Base-by-base conservation (phyloP, 2,329 filamentous ascomycete genomes). In the Aspergillus amoenus region DNA sequence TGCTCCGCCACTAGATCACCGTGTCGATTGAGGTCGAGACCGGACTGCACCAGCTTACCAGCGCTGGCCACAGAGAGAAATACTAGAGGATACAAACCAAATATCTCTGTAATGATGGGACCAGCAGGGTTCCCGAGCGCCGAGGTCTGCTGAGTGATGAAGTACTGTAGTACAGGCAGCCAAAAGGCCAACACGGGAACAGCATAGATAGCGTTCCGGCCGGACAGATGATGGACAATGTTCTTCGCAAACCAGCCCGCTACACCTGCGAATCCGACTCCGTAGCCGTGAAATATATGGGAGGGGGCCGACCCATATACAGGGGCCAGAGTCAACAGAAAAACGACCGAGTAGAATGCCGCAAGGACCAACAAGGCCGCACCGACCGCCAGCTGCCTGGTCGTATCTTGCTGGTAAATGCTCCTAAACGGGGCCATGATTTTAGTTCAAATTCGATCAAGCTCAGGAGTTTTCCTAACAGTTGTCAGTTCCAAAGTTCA, bases 301-400 rank as follows among this genome's bases (percentile, higher is more conserved):
- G 91, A 81, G 1, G 93, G 90, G 39, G 96, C 90, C 15, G 88
- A 86, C 52, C 94, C 94, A 74, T 95, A 97, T 11, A 95, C 89
- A 2, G 94, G 94, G 18, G 91, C 90, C 34, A 97, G 80, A 40
- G 84, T 87, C 61, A 92, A 80, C 69, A 91, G 85, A 34, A 76
- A 78, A 22, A 78, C 64, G 32, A 72, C 71, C 5, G 77, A 76
- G 59, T 72, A 78, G 34, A 71, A 67, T 1, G 75, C 76, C 17
- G 72, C 68, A 21, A 79, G 68, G 21, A 73, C 58, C 37, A 78
- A 64, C 52, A 78, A 60, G 27, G 70, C 66, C 30, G 71, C 61
- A n/a, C 66, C 70, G 48, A 59, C 62, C 40, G 55, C 67, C 46
- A 68, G 58, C 54, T 66, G 64, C 56, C 56, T 65, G 57, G 55